Evolutionary conservation across 805 yeast species (phyloP).

Genomic region (Candida easanensis): DNA sequence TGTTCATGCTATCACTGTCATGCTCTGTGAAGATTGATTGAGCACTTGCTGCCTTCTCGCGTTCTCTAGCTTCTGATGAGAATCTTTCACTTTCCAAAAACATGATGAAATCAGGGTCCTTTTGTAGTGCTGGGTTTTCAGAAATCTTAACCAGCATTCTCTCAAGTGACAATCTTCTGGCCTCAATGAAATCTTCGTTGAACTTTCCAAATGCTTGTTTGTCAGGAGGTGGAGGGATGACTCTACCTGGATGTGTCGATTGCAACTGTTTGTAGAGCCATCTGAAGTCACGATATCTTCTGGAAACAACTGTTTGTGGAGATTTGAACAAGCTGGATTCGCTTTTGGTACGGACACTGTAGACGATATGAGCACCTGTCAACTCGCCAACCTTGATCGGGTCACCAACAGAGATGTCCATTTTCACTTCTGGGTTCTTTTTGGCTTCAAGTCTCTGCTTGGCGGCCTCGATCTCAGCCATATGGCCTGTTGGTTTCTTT

Average conservation of each 20-base stretch:
- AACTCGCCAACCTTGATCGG: slow-evolving; percentile 91
- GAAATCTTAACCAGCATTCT: slow-evolving; percentile 79
- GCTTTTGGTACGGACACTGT: slow-evolving; percentile 67
- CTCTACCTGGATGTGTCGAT: slow-evolving; percentile 82
- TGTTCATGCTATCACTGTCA: slow-evolving; percentile 33
- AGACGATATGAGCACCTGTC: slow-evolving; percentile 85
- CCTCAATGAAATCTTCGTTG: slow-evolving; percentile 85
- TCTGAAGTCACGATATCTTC: slow-evolving; percentile 89
- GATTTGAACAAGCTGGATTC: slow-evolving; percentile 28
- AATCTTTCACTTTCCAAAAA: slow-evolving; percentile 78
- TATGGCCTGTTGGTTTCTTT: neutral
- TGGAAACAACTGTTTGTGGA: slow-evolving; percentile 57
- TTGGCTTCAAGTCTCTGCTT: slow-evolving; percentile 12
- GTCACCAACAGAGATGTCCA: slow-evolving; percentile 78
- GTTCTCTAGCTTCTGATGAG: slow-evolving; percentile 64
- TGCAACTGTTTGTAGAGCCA: slow-evolving; percentile 92
- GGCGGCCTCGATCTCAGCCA: slow-evolving; percentile 11
- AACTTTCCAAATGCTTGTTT: slow-evolving; percentile 92
- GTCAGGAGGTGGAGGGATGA: slow-evolving; percentile 95
- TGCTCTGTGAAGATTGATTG: slow-evolving; percentile 30
- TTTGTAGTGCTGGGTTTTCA: slow-evolving; percentile 49
- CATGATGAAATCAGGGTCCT: slow-evolving; percentile 73
- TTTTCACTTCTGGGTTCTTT: slow-evolving; percentile 26
- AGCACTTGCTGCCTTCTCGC: slow-evolving; percentile 52
- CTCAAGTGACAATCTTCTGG: slow-evolving; percentile 79